Percentiles rank a stretch among this genome's conserved stretches.
Evolutionary conservation across 805 yeast species (phyloP).

Genomic region (Monosporozyma aquatica): DNA sequence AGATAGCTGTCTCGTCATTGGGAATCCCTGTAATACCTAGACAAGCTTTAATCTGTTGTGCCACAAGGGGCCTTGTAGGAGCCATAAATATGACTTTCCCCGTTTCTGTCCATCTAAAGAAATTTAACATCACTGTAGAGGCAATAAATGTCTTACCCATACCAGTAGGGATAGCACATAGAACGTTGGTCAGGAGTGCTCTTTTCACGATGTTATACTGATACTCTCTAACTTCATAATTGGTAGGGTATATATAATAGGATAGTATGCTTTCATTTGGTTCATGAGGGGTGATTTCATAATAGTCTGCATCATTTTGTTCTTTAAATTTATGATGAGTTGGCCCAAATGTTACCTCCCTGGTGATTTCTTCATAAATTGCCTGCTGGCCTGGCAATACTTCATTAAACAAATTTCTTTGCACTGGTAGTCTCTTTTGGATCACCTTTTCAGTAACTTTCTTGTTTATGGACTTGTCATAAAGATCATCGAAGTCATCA

Average conservation of each 20-base stretch:
- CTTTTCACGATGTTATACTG: slow-evolving; percentile 71
- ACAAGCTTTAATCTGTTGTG: slow-evolving; percentile 93
- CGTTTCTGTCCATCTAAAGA: slow-evolving; percentile 69
- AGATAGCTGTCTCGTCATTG: slow-evolving; percentile 63
- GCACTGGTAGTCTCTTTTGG: slow-evolving; percentile 27
- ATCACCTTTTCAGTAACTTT: slow-evolving; percentile 25
- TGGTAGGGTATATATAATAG: slow-evolving; percentile 74
- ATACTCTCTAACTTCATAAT: slow-evolving; percentile 76
- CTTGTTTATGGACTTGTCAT: slow-evolving; percentile 28
- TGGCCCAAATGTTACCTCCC: slow-evolving; percentile 31
- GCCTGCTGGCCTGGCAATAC: slow-evolving; percentile 23
- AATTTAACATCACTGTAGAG: slow-evolving; percentile 85
- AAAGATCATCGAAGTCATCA: slow-evolving; percentile 28
- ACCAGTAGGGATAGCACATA: slow-evolving; percentile 95
- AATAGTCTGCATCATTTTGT: not conserved
- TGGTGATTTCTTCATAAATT: slow-evolving; percentile 33
- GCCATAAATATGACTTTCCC: slow-evolving; percentile 90
- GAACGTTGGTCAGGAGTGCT: slow-evolving; percentile 61
- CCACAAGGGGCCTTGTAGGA: slow-evolving; percentile 91
- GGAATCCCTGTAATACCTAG: slow-evolving; percentile 80
- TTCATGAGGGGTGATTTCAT: not conserved
- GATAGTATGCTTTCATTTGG: slow-evolving; percentile 30
- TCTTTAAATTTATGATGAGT: slow-evolving; percentile 42
- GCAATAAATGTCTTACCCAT: slow-evolving; percentile 96
- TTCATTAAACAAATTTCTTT: slow-evolving; percentile 30